phyloP scores from a whole-genome alignment of 257 asterid genomes.

The Anisodus acutangulus region DNA sequence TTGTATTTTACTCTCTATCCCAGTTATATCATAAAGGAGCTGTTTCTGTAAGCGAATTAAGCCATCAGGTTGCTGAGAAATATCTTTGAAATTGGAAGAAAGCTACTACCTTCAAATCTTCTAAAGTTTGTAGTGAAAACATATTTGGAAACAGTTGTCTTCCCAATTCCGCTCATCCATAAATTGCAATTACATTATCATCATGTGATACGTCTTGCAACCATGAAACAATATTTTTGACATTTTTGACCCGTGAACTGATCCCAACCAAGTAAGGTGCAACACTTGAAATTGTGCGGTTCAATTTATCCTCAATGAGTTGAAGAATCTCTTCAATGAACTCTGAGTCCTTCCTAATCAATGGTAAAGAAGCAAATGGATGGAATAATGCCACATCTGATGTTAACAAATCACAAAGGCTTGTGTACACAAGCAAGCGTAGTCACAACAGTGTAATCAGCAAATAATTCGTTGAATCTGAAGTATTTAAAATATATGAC shows the following conservation, averaged over 20 bases:
- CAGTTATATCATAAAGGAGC: slow-evolving; percentile 24
- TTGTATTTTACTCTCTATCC: slow-evolving; percentile 19
- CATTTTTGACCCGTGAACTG: neutral
- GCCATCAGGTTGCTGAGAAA: slow-evolving; percentile 20
- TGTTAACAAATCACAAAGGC: neutral
- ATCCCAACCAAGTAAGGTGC: slow-evolving; percentile 29
- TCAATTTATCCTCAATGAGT: slow-evolving; percentile 12
- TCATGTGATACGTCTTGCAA: slow-evolving; percentile 1
- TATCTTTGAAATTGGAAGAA: slow-evolving; percentile 17
- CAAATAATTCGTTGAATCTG: neutral
- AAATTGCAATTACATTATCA: slow-evolving; percentile 24
- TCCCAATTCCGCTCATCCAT: slow-evolving; percentile 23
- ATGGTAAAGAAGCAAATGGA: neutral
- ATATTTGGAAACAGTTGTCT: slow-evolving; percentile 27
- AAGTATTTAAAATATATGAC: neutral
- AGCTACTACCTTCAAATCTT: slow-evolving; percentile 25
- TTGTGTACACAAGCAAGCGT: neutral
- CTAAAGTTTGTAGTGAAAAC: neutral
- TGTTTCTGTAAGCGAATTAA: slow-evolving; percentile 27
- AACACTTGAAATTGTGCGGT: slow-evolving; percentile 14
- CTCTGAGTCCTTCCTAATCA: slow-evolving; percentile 7
- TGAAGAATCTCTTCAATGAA: slow-evolving; percentile 11
- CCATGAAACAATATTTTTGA: neutral
- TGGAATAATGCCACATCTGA: neutral
- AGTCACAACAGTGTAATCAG: neutral